A percentile compares a stretch with the other conserved stretches of the same genome.
Evolutionary conservation across 495 filamentous ascomycete species (phyloP).

Genomic region (Aspergillus carlsbadensis): DNA sequence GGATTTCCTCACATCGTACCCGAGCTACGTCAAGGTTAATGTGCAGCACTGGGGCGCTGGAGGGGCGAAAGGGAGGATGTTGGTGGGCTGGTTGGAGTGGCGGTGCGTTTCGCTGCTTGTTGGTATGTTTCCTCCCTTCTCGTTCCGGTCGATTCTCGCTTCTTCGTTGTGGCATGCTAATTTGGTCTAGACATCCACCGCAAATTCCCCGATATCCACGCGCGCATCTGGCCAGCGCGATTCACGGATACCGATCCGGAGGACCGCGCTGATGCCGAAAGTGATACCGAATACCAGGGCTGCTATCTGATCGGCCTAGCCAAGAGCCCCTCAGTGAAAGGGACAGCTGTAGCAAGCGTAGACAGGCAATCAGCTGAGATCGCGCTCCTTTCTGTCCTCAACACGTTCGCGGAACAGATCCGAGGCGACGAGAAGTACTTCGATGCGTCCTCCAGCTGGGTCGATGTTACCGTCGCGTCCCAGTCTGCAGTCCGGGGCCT

Average conservation of each 20-base stretch:
- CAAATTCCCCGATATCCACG: conserved; percentile 7
- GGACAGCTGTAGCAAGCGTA: neutral
- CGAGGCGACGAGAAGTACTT: conserved; percentile 4
- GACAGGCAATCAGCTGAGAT: neutral
- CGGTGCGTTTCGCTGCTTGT: conserved; percentile 3
- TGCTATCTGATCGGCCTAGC: conserved; percentile 3
- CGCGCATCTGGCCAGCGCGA: conserved; percentile 2
- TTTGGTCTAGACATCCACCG: conserved; percentile 7
- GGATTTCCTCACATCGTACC: neutral
- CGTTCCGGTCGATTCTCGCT: neutral
- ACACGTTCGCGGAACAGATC: neutral
- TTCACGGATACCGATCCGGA: neutral
- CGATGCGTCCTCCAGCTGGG: conserved; percentile 1
- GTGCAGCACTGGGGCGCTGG: conserved; percentile 1
- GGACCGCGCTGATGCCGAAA: neutral
- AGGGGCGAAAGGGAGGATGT: neutral
- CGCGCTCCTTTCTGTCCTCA: neutral
- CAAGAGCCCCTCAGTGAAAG: neutral
- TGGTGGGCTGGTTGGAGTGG: conserved; percentile 4
- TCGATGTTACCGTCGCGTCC: neutral
- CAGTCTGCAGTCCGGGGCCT: neutral
- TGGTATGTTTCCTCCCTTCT: neutral
- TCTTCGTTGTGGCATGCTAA: neutral
- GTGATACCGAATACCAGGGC: neutral
- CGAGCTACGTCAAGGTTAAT: neutral